Percentiles rank a stretch among this genome's conserved stretches.
Conservation (phyloP, 495 filamentous ascomycete genomes). For the Penicillium alfredii region DNA sequence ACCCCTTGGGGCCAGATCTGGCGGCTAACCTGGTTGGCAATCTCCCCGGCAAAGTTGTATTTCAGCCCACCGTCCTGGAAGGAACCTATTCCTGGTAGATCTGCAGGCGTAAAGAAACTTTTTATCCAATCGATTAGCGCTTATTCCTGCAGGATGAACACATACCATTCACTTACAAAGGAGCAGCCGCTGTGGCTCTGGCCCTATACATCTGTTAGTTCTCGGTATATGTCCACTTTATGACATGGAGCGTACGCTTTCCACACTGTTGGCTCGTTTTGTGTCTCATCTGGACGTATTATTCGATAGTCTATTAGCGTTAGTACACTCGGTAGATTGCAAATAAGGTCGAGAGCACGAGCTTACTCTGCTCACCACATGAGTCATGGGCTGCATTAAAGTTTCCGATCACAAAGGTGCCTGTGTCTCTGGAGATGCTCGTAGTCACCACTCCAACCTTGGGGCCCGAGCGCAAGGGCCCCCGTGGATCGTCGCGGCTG, state of each 20-base stretch:
- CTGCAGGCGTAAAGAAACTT: constrained; percentile 17
- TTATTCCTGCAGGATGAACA: constrained; percentile 1
- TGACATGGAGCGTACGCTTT: constrained; percentile 71
- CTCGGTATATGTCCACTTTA: not conserved
- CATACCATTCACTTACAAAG: constrained; percentile 12
- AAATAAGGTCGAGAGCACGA: too few species aligned
- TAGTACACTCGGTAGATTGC: not conserved
- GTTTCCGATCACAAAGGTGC: constrained; percentile 21
- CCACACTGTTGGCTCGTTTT: constrained; percentile 71
- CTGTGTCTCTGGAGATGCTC: constrained; percentile 18
- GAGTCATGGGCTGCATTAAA: constrained; percentile 12
- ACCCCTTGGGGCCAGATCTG: constrained; percentile 15
- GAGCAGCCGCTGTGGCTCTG: constrained; percentile 16
- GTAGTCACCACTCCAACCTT: constrained; percentile 20
- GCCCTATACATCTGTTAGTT: constrained; percentile 9
- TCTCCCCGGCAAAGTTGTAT: constrained; percentile 20
- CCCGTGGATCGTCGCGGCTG: not conserved
- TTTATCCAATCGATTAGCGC: not conserved
- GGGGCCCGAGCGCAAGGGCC: constrained; percentile 1
- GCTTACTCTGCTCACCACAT: constrained; percentile 10
- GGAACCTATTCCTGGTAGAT: constrained; percentile 14
- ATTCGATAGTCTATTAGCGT: constrained; percentile 17
- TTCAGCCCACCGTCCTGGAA: constrained; percentile 23
- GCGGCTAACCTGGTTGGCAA: constrained; percentile 10
- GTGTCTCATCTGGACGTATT: constrained; percentile 14